Evolutionary conservation across 768 basidiomycete genomes (phyloP).

Genomic region (Boletellus emodensis): DNA sequence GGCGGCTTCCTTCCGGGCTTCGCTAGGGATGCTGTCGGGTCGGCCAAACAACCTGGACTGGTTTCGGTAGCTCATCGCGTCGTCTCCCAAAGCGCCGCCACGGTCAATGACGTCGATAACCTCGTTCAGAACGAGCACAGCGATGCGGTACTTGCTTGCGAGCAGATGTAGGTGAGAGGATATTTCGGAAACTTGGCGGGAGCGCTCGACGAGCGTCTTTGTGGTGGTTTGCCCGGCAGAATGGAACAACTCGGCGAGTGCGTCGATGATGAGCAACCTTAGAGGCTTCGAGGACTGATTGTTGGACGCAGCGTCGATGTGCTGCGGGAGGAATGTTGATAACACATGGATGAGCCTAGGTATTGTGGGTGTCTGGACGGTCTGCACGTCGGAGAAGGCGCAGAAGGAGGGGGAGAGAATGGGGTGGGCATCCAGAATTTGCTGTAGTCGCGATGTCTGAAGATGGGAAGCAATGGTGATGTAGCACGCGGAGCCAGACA

Average conservation of each 20-base stretch:
- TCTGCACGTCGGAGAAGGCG: slow-evolving; percentile 57
- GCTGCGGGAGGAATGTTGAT: slow-evolving; percentile 47
- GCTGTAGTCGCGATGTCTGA: slow-evolving; percentile 61
- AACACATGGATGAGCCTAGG: slow-evolving; percentile 54
- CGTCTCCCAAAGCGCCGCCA: slow-evolving; percentile 8
- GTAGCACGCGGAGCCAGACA: slow-evolving; percentile 70
- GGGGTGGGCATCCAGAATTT: slow-evolving; percentile 56
- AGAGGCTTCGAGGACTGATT: slow-evolving; percentile 49
- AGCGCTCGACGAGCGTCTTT: slow-evolving; percentile 64
- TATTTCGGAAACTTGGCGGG: slow-evolving; percentile 63
- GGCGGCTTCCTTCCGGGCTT: slow-evolving; percentile 69
- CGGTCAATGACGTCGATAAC: slow-evolving; percentile 73
- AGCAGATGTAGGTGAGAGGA: slow-evolving; percentile 68
- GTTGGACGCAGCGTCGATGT: slow-evolving; percentile 38
- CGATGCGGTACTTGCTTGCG: slow-evolving; percentile 58
- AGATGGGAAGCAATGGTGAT: slow-evolving; percentile 70
- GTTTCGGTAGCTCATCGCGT: slow-evolving; percentile 54
- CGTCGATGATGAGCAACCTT: slow-evolving; percentile 81
- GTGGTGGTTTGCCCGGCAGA: slow-evolving; percentile 55
- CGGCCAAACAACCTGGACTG: slow-evolving; percentile 78
- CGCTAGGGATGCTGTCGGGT: slow-evolving; percentile 53
- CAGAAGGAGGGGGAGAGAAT: slow-evolving; percentile 41
- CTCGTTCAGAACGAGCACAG: slow-evolving; percentile 85
- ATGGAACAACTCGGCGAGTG: slow-evolving; percentile 83
- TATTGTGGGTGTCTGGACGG: slow-evolving; percentile 52